A percentile compares a stretch with the other conserved stretches of the same genome.
These are phyloP conservation scores for Alternaria sp. DNA, from an alignment of 2,329 filamentous ascomycete genomes.

Conservation along the genomic window DNA sequence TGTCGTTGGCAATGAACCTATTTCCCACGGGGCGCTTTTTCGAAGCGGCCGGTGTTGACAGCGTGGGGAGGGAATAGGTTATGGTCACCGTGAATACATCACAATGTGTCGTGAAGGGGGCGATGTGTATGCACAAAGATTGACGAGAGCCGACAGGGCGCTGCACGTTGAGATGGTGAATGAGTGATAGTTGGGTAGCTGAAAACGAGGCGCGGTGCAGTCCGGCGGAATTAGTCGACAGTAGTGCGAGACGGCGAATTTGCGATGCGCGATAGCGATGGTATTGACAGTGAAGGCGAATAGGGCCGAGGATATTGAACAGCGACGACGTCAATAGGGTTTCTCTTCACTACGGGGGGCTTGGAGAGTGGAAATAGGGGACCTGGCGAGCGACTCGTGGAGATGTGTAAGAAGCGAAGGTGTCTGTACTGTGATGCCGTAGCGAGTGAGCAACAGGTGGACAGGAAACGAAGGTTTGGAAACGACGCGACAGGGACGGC, in stretches of 20 bases:
- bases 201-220: constrained; percentile 15
- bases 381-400: constrained; percentile 5
- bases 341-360: constrained; percentile 16
- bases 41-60: constrained; percentile 30
- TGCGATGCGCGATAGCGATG: constrained; percentile 14
- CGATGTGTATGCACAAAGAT: constrained; percentile 21
- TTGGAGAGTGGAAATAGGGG: constrained; percentile 10
- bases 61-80: constrained; percentile 30
- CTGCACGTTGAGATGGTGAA: constrained; percentile 32
- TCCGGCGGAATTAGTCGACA: constrained; percentile 15
- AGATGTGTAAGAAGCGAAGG: constrained; percentile 20
- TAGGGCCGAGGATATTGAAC: constrained; percentile 16
- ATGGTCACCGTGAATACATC: constrained; percentile 44
- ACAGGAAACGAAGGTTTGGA: constrained; percentile 39
- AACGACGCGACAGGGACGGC: constrained; percentile 21
- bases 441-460: constrained; percentile 48
- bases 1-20: constrained; percentile 18
- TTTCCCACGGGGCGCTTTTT: constrained; percentile 32
- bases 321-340: constrained; percentile 18
- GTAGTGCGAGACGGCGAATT: constrained; percentile 8
- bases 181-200: constrained; percentile 4
- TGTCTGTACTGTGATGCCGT: constrained; percentile 38
- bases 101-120: constrained; percentile 29
- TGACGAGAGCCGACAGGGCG: constrained; percentile 24
- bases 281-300: constrained; percentile 18